Percentiles rank a stretch among this genome's conserved stretches.
phyloP scores from a whole-genome alignment of 495 filamentous ascomycete species.

The Achaetomiella virescens region DNA sequence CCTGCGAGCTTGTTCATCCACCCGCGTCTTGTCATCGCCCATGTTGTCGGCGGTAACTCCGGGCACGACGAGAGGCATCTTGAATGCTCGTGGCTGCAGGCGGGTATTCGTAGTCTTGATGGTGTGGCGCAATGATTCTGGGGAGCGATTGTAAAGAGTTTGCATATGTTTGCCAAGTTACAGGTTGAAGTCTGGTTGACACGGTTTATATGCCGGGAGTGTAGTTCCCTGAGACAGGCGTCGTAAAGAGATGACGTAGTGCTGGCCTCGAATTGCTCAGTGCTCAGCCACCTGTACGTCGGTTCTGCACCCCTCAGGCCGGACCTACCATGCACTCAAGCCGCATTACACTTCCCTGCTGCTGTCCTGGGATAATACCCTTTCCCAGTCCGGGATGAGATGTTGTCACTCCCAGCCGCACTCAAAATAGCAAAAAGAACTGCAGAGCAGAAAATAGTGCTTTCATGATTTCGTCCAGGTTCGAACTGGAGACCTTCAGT shows the following conservation, averaged over 20 bases:
- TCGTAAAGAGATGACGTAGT: neutral
- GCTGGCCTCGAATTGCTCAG: too few relatives aligned
- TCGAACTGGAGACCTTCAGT: constrained; percentile 25
- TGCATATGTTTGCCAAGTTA: neutral
- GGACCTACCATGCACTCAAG: neutral
- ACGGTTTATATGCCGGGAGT: too few relatives aligned
- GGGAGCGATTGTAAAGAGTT: neutral
- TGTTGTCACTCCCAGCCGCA: neutral
- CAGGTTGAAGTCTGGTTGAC: neutral
- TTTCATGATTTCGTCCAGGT: constrained; percentile 18
- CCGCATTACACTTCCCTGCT: too few relatives aligned
- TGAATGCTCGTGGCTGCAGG: constrained; percentile 23
- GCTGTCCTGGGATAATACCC: neutral
- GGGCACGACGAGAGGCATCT: constrained; percentile 79
- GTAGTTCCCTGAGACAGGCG: too few relatives aligned
- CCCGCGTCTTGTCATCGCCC: constrained; percentile 48
- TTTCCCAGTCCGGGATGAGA: neutral
- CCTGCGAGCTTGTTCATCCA: constrained; percentile 72
- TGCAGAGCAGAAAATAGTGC: neutral
- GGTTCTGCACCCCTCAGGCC: too few relatives aligned
- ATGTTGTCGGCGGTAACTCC: constrained; percentile 56
- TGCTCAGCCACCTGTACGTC: too few relatives aligned
- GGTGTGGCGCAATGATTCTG: neutral
- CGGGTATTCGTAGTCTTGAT: neutral
- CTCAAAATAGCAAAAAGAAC: neutral